phyloP scores from a whole-genome alignment of 148 eudicot species.

The Rhododendron mucronatum region DNA sequence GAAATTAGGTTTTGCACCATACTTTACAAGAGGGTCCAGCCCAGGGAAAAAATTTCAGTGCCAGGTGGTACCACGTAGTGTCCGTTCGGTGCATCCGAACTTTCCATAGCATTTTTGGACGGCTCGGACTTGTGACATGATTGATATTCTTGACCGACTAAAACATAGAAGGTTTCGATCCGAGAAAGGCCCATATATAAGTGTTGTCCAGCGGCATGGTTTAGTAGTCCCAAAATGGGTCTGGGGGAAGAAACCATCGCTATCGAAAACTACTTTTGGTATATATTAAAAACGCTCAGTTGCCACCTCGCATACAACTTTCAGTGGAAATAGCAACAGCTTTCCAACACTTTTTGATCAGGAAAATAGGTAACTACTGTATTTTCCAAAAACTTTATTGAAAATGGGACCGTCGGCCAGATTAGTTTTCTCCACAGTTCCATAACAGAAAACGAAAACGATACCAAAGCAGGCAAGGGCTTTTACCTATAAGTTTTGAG shows the following conservation, averaged over 20 bases:
- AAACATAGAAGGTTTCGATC: not conserved
- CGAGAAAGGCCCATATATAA: not conserved
- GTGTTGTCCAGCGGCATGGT: not conserved
- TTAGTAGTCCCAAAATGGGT: not conserved
- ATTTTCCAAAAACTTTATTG: no score
- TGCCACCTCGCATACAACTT: not conserved
- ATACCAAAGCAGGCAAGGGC: not conserved
- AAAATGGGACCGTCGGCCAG: not conserved
- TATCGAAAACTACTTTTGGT: not conserved
- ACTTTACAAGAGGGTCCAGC: not conserved
- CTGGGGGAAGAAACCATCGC: not conserved
- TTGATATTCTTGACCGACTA: not conserved
- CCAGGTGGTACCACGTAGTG: no score
- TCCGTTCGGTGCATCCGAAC: no score
- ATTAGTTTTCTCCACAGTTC: not conserved
- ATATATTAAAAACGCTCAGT: not conserved
- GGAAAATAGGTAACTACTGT: not conserved
- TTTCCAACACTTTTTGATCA: not conserved
- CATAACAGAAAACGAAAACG: not conserved
- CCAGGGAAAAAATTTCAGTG: not conserved
- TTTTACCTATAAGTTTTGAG: conserved; percentile 78
- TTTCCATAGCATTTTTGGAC: no score
- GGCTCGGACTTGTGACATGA: not conserved
- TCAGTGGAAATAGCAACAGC: not conserved
- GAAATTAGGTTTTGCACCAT: not conserved